Evolutionary conservation across 2,329 filamentous ascomycete genomes (phyloP).

Genomic region (Aspergillus novoparasiticus): DNA sequence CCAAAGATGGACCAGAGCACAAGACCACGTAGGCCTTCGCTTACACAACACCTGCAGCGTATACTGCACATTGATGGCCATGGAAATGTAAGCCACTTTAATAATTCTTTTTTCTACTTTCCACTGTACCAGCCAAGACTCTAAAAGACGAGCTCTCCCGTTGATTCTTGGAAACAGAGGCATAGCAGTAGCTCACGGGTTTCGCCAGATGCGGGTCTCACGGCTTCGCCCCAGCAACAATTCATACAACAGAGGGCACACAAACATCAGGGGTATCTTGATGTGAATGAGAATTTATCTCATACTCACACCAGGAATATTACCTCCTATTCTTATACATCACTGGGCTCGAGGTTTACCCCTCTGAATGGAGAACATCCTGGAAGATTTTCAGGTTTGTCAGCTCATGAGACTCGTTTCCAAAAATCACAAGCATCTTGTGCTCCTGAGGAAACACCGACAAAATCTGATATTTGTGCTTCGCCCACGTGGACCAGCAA

Average conservation of each 20-base stretch:
- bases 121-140: not conserved
- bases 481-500: constrained; percentile 26
- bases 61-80: constrained; percentile 22
- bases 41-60: constrained; percentile 26
- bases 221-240: not conserved
- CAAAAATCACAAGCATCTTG: constrained; percentile 12
- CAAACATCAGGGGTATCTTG: not conserved
- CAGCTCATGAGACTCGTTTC: not conserved
- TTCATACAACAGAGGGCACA: not conserved
- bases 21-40: constrained; percentile 23
- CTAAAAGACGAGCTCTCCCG: not conserved
- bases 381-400: not conserved
- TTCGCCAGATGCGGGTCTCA: not conserved
- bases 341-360: not conserved
- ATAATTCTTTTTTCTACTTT: not conserved
- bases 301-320: not conserved
- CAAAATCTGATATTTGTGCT: constrained; percentile 17
- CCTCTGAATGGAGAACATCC: not conserved
- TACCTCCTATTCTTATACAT: not conserved
- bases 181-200: not conserved
- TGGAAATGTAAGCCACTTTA: constrained; percentile 18
- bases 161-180: not conserved
- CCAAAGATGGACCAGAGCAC: constrained; percentile 11
- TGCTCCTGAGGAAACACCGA: constrained; percentile 4
- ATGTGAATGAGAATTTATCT: not conserved